Evolutionary conservation across 2,329 filamentous ascomycete genomes (phyloP), one percentile per base, ranked within the genome.

Genomic region (Colletotrichum spaethianum): DNA sequence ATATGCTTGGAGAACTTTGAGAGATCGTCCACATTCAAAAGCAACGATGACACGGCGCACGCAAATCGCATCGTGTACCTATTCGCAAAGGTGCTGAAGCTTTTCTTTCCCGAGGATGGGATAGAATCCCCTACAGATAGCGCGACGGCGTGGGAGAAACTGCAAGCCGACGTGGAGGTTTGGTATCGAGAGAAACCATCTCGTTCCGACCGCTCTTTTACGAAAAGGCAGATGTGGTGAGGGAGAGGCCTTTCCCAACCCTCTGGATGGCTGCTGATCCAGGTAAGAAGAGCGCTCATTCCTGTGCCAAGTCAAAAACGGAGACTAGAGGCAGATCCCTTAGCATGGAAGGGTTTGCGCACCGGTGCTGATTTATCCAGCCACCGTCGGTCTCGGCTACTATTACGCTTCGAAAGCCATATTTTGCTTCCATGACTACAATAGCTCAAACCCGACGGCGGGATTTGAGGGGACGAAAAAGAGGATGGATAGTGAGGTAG

Each of bases 321-420:
- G 2, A 46, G 44, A 12, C 44, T 20, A 46, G 44, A 23, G 9
- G 8, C 44, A 23, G 8, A 12, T 9, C 6, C n/a, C 23, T n/a
- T 9, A 46, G 44, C 20, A 23, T 23, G 44, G n/a, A 46, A 23
- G 44, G 20, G n/a, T 7, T 7, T 20, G 12, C 8, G 20, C n/a
- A 4, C 44, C 3, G 12, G 36, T 23, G 73, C 63, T 26, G 1
- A 38, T 11, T n/a, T 20, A 3, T 20, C 18, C 4, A 50, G 23
- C 14, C 79, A 82, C 81, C 1, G 78, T 83, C 28, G 81, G 79
- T 14, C 69, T 83, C 73, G 81, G 83, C 53, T 82, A 83, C 61
- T 83, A 83, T 31, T 79, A 82, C 60, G 76, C 81, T 1, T 57
- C 72, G 0, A 74, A 59, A 16, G 65, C 71, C 18, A 63, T 76